Percentiles rank a stretch among this genome's conserved stretches.
These are phyloP conservation scores for Syzygium aromaticum DNA, from an alignment of 345 rosid species.

Conservation along the genomic window DNA sequence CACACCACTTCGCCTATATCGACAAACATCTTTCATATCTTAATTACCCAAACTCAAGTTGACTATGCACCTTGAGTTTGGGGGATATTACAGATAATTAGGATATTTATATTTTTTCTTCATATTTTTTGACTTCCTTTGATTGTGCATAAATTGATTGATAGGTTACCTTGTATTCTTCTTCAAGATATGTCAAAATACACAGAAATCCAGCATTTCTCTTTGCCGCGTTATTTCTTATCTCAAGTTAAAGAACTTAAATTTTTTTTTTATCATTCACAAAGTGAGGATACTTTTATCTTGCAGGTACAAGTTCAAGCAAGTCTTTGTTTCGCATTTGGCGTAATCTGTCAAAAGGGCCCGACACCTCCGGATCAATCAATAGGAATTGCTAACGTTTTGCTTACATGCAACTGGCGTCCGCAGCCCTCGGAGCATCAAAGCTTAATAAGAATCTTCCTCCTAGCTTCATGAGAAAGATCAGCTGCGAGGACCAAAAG, in stretches of 20 bases:
- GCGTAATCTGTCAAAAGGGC: not conserved
- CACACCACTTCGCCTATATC: not conserved
- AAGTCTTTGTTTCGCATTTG: not conserved
- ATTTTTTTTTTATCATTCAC: not conserved
- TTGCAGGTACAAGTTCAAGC: not conserved
- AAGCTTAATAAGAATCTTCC: not conserved
- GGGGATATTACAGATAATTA: not conserved
- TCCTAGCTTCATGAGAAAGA: not conserved
- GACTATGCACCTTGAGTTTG: not conserved
- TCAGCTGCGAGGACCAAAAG: not conserved
- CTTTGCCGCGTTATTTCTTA: not conserved
- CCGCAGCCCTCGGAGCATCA: not conserved
- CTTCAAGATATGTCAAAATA: not conserved
- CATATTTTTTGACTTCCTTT: not conserved
- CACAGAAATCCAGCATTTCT: not conserved
- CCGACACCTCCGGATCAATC: not conserved
- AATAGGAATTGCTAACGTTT: not conserved
- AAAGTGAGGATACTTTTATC: not conserved
- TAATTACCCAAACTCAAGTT: not conserved
- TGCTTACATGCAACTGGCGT: not conserved
- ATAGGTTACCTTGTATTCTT: not conserved
- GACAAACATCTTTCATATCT: not conserved
- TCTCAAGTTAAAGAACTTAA: not conserved
- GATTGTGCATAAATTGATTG: not conserved
- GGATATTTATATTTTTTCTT: not conserved